phyloP scores from a whole-genome alignment of 129 eudicot species.

The Flaveria bidentis region DNA sequence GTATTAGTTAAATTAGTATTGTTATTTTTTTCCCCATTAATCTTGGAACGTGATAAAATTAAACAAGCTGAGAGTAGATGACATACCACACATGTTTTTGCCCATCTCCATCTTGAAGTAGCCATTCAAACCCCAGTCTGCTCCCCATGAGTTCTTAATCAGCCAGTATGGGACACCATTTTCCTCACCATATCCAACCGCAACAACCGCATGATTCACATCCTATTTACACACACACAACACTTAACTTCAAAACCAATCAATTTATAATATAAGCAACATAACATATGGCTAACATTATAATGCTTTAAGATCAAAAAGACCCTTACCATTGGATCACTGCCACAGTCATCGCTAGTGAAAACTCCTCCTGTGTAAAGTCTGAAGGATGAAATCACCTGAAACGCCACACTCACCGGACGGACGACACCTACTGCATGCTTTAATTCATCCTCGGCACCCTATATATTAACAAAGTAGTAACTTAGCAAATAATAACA shows the following conservation, averaged over 20 bases:
- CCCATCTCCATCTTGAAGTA: constrained; percentile 99
- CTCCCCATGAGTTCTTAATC: constrained; percentile 99
- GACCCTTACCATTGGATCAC: constrained; percentile 60
- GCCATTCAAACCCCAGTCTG: constrained; percentile 90
- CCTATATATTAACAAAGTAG: constrained; percentile 45
- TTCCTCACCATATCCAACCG: constrained; percentile 99
- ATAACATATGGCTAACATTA: not conserved
- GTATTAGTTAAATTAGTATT: too few relatives aligned
- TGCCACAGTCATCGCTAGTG: constrained; percentile 81
- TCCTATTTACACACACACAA: constrained; percentile 54
- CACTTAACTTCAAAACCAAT: constrained; percentile 11
- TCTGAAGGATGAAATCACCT: constrained; percentile 61
- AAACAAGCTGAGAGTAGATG: not conserved
- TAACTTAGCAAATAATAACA: not conserved
- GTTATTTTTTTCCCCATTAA: too few relatives aligned
- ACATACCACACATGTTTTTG: constrained; percentile 96
- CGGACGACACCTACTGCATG: constrained; percentile 91
- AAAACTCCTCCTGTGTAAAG: constrained; percentile 76
- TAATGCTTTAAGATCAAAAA: not conserved
- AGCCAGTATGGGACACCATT: constrained; percentile 89
- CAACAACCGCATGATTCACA: constrained; percentile 98
- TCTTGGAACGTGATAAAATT: not conserved
- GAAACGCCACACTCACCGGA: constrained; percentile 97
- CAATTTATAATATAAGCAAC: not conserved
- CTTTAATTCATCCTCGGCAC: constrained; percentile 96